Base-by-base conservation (phyloP, 2,329 filamentous ascomycete genomes). In the Thermochaetoides dissita region DNA sequence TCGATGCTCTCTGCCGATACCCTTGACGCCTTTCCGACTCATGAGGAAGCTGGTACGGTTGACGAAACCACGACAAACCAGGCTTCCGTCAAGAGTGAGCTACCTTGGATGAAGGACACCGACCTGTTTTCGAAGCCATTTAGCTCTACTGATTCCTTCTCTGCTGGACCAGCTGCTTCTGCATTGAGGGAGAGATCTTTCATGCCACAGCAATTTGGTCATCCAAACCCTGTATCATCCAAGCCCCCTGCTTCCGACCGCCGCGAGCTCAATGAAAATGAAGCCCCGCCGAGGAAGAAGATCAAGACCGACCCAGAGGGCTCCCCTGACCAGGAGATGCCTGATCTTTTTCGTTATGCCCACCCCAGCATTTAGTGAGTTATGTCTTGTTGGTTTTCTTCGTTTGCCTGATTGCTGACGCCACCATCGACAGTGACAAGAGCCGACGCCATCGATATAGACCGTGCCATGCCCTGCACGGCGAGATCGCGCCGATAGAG, bases 401-500 rank as follows among this genome's bases (percentile, higher is more conserved):
- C 12, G 30, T n/a, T 32, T n/a, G 38, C 3, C 30, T 42, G 5
- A 42, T 52, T 39, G 53, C 55, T 38, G 46, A 44, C 17, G 46
- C 29, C 54, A 44, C 28, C 37, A 38, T 40, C 33, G 31, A 12
- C 32, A 53, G 51, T 38, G 51, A 54, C 35, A 48, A 49, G 17
- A 48, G 49, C 10, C 53, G 46, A 17, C 47, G 50, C 10, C 51
- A 55, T 11, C 57, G 53, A 33, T 61, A 56, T 44, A 48, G 46
- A 5, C 52, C 57, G 1, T 61, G 59, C 45, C 56, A 60, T 37
- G 57, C 58, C 2, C 36, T 47, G 11, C 59, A 61, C 43, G 46
- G 48, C 36, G 54, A 58, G 34, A 57, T 61, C 30, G 60, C 58
- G 6, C 58, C 55, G n/a, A 46, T 61, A 6, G 53, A 59, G 57